Conservation (phyloP, 139 green algal genomes). For the Tetraselmis striata region DNA sequence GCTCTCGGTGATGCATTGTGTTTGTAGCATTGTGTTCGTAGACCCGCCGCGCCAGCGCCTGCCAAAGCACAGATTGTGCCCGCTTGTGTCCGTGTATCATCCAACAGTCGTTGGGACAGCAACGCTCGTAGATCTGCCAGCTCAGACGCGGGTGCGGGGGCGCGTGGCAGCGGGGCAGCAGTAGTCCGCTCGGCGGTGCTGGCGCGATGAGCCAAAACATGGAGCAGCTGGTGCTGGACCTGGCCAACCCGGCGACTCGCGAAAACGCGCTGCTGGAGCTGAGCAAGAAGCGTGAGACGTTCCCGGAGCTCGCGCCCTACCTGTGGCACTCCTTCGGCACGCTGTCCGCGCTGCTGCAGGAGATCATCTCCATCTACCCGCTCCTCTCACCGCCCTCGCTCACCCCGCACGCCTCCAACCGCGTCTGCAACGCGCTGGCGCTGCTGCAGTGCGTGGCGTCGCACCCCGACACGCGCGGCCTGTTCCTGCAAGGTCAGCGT, state of each 20-base stretch:
- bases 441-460: slow-evolving; percentile 96
- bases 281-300: slow-evolving; percentile 93
- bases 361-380: slow-evolving; percentile 97
- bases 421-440: slow-evolving; percentile 96
- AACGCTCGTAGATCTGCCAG: too few relatives aligned
- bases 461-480: slow-evolving; percentile 84
- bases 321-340: slow-evolving; percentile 97
- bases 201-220: slow-evolving; percentile 10
- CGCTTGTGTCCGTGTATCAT: too few relatives aligned
- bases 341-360: slow-evolving; percentile 89
- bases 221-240: slow-evolving; percentile 71
- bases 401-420: slow-evolving; percentile 90
- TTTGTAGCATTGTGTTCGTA: too few relatives aligned
- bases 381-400: slow-evolving; percentile 85
- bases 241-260: slow-evolving; percentile 56
- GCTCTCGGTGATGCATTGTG: too few relatives aligned
- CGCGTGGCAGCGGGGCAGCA: too few relatives aligned
- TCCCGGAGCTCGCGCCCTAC: slow-evolving; percentile 90
- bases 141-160: too few relatives aligned
- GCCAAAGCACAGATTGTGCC: too few relatives aligned
- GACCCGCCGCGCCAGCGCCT: too few relatives aligned
- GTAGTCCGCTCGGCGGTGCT: too few relatives aligned
- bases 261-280: slow-evolving; percentile 96
- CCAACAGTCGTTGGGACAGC: too few relatives aligned
- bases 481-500: slow-evolving; percentile 83